These are phyloP conservation scores for Globisporangium parvum DNA, from an alignment of 352 stramenopile species.

Conservation along the genomic window DNA sequence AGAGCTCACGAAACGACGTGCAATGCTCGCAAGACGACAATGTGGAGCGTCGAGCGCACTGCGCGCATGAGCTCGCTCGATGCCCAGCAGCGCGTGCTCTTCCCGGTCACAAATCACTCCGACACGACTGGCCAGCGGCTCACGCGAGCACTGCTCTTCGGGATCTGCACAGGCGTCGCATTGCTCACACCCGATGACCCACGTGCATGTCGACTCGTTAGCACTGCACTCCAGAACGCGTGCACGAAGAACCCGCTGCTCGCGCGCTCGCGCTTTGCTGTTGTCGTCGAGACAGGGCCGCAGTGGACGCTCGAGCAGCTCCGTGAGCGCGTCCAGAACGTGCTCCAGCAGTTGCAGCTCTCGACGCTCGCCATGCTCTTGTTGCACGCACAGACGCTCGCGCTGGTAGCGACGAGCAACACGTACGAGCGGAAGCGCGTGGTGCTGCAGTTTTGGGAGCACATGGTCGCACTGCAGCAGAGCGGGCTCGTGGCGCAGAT, in stretches of 20 bases:
- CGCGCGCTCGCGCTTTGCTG: constrained; percentile 20
- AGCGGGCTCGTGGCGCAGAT: constrained; percentile 30
- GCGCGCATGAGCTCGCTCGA: constrained; percentile 27
- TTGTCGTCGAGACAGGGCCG: constrained; percentile 21
- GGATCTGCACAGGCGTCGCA: constrained; percentile 31
- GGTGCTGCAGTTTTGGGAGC: constrained; percentile 37
- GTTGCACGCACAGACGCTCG: constrained; percentile 21
- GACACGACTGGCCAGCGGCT: constrained; percentile 22
- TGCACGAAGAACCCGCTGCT: constrained; percentile 24
- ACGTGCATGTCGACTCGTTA: constrained; percentile 20
- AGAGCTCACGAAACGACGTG: not conserved
- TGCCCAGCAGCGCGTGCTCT: constrained; percentile 42
- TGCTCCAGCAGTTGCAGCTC: constrained; percentile 26
- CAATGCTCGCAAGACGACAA: constrained; percentile 5
- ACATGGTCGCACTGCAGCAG: constrained; percentile 30
- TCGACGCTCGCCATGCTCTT: constrained; percentile 40
- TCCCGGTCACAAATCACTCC: constrained; percentile 24
- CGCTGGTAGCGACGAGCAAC: not conserved
- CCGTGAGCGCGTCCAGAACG: constrained; percentile 19
- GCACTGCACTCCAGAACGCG: constrained; percentile 19
- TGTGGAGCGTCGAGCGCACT: constrained; percentile 49
- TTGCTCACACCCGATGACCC: constrained; percentile 28
- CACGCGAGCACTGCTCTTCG: constrained; percentile 20
- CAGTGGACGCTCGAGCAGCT: constrained; percentile 18
- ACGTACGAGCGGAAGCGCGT: constrained; percentile 34